phyloP scores from a whole-genome alignment of 176 grass and related monocot species.

The Aegilops tauschii region DNA sequence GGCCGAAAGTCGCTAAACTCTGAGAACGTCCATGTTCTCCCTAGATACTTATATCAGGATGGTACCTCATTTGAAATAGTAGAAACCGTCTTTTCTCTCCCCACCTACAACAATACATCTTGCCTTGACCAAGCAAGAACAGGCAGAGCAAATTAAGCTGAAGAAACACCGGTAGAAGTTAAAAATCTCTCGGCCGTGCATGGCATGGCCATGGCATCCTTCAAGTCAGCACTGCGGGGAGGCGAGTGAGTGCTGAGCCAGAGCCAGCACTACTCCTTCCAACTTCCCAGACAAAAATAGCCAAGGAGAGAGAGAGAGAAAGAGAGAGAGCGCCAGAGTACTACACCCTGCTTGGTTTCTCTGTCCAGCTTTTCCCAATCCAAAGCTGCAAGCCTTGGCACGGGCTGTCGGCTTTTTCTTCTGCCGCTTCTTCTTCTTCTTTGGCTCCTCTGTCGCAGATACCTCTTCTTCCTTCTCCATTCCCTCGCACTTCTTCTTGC shows the following conservation, averaged over 20 bases:
- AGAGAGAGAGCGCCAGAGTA: no score
- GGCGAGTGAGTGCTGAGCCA: background rate
- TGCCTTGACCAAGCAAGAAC: background rate
- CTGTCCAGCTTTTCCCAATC: background rate
- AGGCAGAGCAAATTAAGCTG: no score
- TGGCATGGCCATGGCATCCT: background rate
- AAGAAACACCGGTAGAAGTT: background rate
- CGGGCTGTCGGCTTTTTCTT: background rate
- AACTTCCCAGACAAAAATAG: background rate
- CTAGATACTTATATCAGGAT: no score
- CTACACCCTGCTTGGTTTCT: background rate
- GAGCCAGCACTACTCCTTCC: background rate
- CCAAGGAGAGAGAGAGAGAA: background rate
- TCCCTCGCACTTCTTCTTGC: no score
- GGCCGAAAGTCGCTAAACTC: no score
- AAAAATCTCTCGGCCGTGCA: background rate
- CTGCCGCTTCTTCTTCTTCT: background rate
- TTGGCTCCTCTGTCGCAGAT: background rate
- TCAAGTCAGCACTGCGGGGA: background rate
- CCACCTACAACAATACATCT: no score
- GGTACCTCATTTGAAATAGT: no score
- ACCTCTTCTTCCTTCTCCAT: background rate
- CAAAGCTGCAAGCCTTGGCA: slow-evolving; percentile 5
- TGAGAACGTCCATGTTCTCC: no score
- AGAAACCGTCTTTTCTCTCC: no score